Conservation (phyloP, 306 rosid genomes). For the Boehmeria nivea region DNA sequence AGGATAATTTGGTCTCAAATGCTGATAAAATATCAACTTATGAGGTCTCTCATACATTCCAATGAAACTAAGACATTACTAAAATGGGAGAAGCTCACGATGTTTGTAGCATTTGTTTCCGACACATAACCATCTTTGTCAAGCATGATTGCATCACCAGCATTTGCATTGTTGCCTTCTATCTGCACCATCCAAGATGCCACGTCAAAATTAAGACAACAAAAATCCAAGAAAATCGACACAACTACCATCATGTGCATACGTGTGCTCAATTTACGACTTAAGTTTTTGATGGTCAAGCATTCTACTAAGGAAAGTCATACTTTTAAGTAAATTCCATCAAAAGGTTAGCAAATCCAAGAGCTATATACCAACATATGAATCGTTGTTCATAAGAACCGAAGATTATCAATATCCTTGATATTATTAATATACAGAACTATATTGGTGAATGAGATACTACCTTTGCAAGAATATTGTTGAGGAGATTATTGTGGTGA, state of each 20-base stretch:
- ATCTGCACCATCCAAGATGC: conserved; percentile 47
- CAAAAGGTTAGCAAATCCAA: neutral
- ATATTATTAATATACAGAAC: neutral
- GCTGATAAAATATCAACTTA: neutral
- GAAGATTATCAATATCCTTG: no score
- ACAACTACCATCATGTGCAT: neutral
- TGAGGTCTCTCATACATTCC: neutral
- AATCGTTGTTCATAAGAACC: no score
- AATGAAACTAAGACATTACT: neutral
- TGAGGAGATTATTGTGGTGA: conserved; percentile 90
- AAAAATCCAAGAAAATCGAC: neutral
- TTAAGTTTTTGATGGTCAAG: neutral
- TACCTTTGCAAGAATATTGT: conserved; percentile 91
- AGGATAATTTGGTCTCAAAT: neutral
- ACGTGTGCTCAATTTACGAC: neutral
- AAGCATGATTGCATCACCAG: conserved; percentile 84
- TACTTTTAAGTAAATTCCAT: neutral
- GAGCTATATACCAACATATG: no score
- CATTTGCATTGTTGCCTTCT: conserved; percentile 81
- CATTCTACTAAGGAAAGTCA: neutral
- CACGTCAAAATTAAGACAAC: conserved; percentile 12
- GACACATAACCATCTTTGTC: conserved; percentile 83
- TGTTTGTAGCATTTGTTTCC: conserved; percentile 82
- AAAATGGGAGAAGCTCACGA: conserved; percentile 46
- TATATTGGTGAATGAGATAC: conserved; percentile 7